A percentile compares a stretch with the other conserved stretches of the same genome.
Conservation (phyloP, 305 asterid species). For the Caryopteris hybrid region DNA sequence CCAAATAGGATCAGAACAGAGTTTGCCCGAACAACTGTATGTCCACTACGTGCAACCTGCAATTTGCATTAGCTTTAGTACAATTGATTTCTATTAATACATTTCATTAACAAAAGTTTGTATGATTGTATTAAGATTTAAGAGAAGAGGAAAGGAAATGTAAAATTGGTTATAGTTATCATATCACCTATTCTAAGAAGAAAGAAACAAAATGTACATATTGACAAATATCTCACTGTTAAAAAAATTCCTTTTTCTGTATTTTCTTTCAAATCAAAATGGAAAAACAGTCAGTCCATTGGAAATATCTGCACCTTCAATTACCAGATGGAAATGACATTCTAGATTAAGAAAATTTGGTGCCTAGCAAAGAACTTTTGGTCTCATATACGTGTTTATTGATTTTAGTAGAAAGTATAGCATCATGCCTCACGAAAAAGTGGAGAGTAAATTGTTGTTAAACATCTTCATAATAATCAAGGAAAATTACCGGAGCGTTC, state of each 20-base stretch:
- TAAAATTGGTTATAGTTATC: neutral
- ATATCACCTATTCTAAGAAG: neutral
- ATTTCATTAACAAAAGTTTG: neutral
- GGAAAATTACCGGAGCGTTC: conserved; percentile 74
- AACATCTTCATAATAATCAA: neutral
- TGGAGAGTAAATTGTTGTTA: neutral
- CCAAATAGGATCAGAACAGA: conserved; percentile 85
- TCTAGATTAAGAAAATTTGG: too few species aligned
- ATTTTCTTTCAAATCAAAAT: too few species aligned
- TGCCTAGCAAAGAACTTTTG: too few species aligned
- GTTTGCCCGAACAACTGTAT: conserved; percentile 83
- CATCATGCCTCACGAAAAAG: conserved; percentile 1
- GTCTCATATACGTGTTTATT: too few species aligned
- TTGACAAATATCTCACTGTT: neutral
- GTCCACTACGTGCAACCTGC: conserved; percentile 97
- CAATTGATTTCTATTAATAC: neutral
- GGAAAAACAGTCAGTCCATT: too few species aligned
- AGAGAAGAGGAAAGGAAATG: neutral
- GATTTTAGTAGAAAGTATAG: neutral
- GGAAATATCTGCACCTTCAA: too few species aligned
- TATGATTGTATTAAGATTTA: neutral
- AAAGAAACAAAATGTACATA: neutral
- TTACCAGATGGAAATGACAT: too few species aligned
- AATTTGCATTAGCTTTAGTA: conserved; percentile 19
- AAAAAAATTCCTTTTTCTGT: neutral